Evolutionary conservation across 148 eudicot genomes (phyloP).

Genomic region (Cornus kousa): DNA sequence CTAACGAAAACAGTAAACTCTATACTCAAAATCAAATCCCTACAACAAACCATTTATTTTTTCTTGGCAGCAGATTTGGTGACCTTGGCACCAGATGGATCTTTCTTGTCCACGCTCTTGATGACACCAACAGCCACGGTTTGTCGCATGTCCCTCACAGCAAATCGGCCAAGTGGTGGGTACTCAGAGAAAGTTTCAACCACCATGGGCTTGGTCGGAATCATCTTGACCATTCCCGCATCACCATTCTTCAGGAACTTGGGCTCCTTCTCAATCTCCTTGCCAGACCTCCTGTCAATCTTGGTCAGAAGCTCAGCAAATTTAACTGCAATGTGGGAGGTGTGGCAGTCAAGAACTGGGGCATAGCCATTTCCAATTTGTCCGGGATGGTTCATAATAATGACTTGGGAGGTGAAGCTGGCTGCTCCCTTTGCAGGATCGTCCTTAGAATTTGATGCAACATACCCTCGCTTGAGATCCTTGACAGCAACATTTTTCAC

Average conservation of each 20-base stretch:
- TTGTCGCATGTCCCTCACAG: conserved; percentile 36
- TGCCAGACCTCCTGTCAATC: conserved; percentile 38
- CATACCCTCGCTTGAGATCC: conserved; percentile 39
- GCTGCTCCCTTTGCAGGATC: conserved; percentile 38
- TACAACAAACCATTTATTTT: not conserved
- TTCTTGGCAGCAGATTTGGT: conserved; percentile 21
- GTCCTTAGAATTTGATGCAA: conserved; percentile 33
- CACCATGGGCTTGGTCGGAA: conserved; percentile 36
- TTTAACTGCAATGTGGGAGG: conserved; percentile 35
- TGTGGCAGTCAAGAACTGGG: conserved; percentile 36
- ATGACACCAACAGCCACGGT: conserved; percentile 34
- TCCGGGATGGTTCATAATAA: conserved; percentile 36
- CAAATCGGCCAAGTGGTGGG: conserved; percentile 34
- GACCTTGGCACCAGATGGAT: conserved; percentile 20
- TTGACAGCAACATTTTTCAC: conserved; percentile 36
- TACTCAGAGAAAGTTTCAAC: conserved; percentile 36
- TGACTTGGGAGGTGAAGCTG: conserved; percentile 32
- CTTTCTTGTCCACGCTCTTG: conserved; percentile 22
- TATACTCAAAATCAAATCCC: not conserved
- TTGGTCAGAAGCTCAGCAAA: conserved; percentile 32
- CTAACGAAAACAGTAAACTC: not conserved
- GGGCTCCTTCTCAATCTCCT: conserved; percentile 38
- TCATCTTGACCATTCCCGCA: conserved; percentile 34
- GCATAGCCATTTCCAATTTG: conserved; percentile 36
- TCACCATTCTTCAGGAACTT: conserved; percentile 37